Percentiles rank a stretch among this genome's conserved stretches.
phyloP scores from a whole-genome alignment of 2,329 filamentous ascomycete species.

The Chrysoporthe cubensis region DNA sequence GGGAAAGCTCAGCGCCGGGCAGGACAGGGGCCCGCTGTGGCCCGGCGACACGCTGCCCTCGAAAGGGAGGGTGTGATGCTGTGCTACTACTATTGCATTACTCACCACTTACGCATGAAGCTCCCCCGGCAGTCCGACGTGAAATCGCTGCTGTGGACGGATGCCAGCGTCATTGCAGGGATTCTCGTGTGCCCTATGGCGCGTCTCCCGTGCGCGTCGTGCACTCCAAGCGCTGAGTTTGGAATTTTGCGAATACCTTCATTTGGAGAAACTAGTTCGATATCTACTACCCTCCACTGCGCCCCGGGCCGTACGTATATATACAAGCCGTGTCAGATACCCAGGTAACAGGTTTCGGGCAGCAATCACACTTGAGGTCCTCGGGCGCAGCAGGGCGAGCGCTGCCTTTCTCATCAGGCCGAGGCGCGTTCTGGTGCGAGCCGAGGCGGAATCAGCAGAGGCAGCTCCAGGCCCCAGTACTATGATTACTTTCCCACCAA shows the following conservation, averaged over 20 bases:
- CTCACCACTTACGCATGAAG: no score
- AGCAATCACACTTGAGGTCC: neutral
- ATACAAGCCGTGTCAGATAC: neutral
- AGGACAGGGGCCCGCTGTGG: neutral
- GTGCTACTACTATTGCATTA: no score
- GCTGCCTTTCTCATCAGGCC: no score
- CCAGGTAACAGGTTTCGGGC: neutral
- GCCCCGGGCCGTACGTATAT: neutral
- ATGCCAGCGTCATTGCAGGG: slow-evolving; percentile 22
- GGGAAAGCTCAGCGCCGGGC: neutral
- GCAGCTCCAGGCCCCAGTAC: neutral
- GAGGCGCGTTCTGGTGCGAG: no score
- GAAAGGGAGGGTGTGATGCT: no score
- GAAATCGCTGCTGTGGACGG: neutral
- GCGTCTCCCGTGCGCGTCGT: slow-evolving; percentile 12
- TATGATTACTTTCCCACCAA: slow-evolving; percentile 24
- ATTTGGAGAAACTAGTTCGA: neutral
- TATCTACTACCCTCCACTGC: neutral
- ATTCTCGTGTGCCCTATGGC: slow-evolving; percentile 18
- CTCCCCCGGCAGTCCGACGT: no score
- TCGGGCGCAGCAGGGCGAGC: neutral
- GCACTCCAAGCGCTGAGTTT: neutral
- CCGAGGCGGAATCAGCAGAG: no score
- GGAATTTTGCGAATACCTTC: neutral
- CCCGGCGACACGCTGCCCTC: neutral